Evolutionary conservation across 2,329 filamentous ascomycete genomes (phyloP).

Genomic region (Hypocrella siamensis): DNA sequence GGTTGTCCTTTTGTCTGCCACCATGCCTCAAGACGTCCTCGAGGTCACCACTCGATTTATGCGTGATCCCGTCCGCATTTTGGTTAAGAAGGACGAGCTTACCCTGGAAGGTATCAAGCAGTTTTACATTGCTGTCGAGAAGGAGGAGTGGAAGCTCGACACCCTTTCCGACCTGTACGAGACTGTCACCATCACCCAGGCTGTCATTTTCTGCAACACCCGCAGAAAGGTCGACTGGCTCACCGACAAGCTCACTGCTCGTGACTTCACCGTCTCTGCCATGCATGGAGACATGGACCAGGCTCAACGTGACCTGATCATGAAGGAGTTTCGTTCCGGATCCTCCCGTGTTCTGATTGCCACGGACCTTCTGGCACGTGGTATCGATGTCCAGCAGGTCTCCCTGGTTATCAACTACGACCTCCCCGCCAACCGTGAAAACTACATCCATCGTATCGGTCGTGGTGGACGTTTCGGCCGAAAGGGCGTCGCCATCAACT

Average conservation of each 20-base stretch:
- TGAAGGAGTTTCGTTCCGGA: conserved; percentile 99
- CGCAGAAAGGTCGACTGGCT: conserved; percentile 99
- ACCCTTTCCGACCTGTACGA: conserved; percentile 98
- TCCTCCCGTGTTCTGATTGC: conserved; percentile 97
- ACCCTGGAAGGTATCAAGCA: conserved; percentile 99
- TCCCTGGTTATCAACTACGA: conserved; percentile 99
- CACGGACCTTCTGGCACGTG: conserved; percentile 93
- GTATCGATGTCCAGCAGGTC: conserved; percentile 99
- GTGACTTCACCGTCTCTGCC: conserved; percentile 98
- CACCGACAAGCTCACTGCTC: conserved; percentile 94
- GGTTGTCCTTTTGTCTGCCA: conserved; percentile 94
- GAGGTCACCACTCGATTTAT: conserved; percentile 99
- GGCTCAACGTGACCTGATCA: conserved; percentile 93
- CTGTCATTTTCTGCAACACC: conserved; percentile 99
- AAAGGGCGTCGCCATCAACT: conserved; percentile 99
- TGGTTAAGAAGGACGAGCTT: conserved; percentile 99
- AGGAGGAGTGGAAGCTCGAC: conserved; percentile 99
- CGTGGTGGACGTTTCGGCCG: conserved; percentile 98
- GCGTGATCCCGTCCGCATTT: conserved; percentile 95
- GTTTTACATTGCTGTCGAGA: conserved; percentile 99
- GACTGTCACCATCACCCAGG: conserved; percentile 98
- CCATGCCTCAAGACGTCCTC: conserved; percentile 96
- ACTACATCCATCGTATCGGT: conserved; percentile 99
- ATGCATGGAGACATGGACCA: conserved; percentile 99
- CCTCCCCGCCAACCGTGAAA: conserved; percentile 95